Evolutionary conservation across 225 moss, liverwort and hornwort genomes (phyloP).

Genomic region (Neckera pumila): DNA sequence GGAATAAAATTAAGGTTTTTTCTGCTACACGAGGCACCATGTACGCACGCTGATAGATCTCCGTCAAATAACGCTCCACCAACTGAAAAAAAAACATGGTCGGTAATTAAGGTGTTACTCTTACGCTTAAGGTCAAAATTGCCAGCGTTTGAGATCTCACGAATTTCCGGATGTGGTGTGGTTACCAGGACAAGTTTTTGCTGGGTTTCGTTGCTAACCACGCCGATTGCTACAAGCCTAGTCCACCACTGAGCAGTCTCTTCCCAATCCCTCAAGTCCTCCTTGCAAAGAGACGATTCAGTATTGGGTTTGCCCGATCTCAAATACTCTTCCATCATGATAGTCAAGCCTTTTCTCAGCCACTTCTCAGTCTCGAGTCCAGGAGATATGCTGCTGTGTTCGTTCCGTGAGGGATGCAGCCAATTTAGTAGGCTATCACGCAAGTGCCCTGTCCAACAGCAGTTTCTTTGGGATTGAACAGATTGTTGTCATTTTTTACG

Average conservation of each 20-base stretch:
- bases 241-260: constrained; percentile 60
- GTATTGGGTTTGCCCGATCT: constrained; percentile 7
- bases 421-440: constrained; percentile 31
- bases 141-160: not conserved
- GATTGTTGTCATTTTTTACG: not conserved
- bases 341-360: constrained; percentile 52
- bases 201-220: constrained; percentile 29
- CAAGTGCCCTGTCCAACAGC: constrained; percentile 16
- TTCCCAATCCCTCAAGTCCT: constrained; percentile 58
- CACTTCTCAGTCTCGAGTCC: constrained; percentile 34
- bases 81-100: constrained; percentile 31
- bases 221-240: constrained; percentile 43
- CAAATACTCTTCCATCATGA: constrained; percentile 53
- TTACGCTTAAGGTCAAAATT: not conserved
- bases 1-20: constrained; percentile 52
- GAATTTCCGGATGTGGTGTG: not conserved
- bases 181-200: constrained; percentile 48
- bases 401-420: constrained; percentile 31
- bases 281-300: constrained; percentile 28
- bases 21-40: constrained; percentile 40
- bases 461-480: not conserved
- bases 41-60: constrained; percentile 65
- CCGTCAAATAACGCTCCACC: constrained; percentile 39
- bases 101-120: not conserved
- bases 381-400: not conserved